These are phyloP conservation scores for Atkinsonella texensis DNA, from an alignment of 2,329 filamentous ascomycete species.

Conservation along the genomic window DNA sequence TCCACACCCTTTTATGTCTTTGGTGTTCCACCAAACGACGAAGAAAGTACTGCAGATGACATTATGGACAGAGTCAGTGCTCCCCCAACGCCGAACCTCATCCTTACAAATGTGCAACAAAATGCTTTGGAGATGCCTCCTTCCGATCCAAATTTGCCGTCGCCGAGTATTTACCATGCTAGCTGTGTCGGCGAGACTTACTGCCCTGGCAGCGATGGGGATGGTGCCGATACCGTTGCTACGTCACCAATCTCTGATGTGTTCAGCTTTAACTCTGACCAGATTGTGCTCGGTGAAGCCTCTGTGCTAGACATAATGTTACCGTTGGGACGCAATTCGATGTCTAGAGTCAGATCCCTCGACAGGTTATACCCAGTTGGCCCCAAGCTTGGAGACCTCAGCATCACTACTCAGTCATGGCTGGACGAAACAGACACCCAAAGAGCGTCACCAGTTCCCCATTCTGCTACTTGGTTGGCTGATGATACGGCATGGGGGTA, in stretches of 20 bases:
- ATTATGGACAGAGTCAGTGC: constrained; percentile 8
- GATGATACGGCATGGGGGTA: constrained; percentile 12
- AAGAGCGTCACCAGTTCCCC: constrained; percentile 10
- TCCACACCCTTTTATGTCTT: constrained; percentile 37
- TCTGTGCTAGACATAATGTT: constrained; percentile 25
- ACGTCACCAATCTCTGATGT: constrained; percentile 22
- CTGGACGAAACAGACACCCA: constrained; percentile 11
- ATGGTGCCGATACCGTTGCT: constrained; percentile 12
- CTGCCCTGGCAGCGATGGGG: constrained; percentile 9
- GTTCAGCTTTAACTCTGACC: constrained; percentile 23
- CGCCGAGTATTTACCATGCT: constrained; percentile 13
- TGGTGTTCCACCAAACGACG: constrained; percentile 21
- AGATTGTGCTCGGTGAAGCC: constrained; percentile 28
- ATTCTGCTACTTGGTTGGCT: constrained; percentile 16
- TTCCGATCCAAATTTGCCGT: constrained; percentile 12
- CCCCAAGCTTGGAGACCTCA: constrained; percentile 21
- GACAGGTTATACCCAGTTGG: constrained; percentile 21
- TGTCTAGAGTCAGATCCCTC: constrained; percentile 25
- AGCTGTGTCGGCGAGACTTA: constrained; percentile 25
- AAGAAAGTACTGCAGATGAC: constrained; percentile 11
- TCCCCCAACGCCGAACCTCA: constrained; percentile 15
- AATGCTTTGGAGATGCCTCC: constrained; percentile 1
- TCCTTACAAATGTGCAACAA: constrained; percentile 19
- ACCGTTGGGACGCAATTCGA: constrained; percentile 12
- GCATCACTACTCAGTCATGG: constrained; percentile 13